Evolutionary conservation across 805 yeast species (phyloP).

Genomic region (Candida yuanshanica): DNA sequence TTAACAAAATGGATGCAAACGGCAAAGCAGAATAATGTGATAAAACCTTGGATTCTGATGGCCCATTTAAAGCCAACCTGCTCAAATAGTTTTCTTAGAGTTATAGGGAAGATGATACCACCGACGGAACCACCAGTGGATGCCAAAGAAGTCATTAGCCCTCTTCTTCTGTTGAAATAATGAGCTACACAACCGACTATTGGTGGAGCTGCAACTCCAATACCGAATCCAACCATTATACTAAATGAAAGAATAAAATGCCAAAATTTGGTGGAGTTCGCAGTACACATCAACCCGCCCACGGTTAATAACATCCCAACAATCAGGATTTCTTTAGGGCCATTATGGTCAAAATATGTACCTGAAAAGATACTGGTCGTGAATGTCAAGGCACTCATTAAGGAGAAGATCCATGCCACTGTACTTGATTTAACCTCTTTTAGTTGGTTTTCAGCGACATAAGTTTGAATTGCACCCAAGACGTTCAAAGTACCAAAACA

Average conservation of each 20-base stretch:
- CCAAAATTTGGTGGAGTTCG: slow-evolving; percentile 44
- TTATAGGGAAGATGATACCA: slow-evolving; percentile 48
- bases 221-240: slow-evolving; percentile 49
- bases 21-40: slow-evolving; percentile 32
- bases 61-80: slow-evolving; percentile 53
- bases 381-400: slow-evolving; percentile 45
- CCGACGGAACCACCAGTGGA: slow-evolving; percentile 50
- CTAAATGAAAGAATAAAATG: slow-evolving; percentile 59
- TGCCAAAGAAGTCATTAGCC: slow-evolving; percentile 44
- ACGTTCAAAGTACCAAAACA: slow-evolving; percentile 53
- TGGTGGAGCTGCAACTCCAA: slow-evolving; percentile 52
- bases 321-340: slow-evolving; percentile 38
- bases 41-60: slow-evolving; percentile 43
- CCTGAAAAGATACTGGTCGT: slow-evolving; percentile 48
- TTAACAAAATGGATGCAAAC: slow-evolving; percentile 30
- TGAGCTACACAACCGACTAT: slow-evolving; percentile 55
- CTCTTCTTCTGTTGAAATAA: slow-evolving; percentile 56
- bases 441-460: slow-evolving; percentile 51
- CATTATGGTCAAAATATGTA: slow-evolving; percentile 50
- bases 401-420: slow-evolving; percentile 61
- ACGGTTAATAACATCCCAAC: slow-evolving; percentile 37
- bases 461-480: slow-evolving; percentile 58
- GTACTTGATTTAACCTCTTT: slow-evolving; percentile 37
- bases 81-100: slow-evolving; percentile 40
- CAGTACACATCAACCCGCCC: slow-evolving; percentile 47